phyloP scores from a whole-genome alignment of 768 basidiomycete species.

The Russula griseocarnosa region DNA sequence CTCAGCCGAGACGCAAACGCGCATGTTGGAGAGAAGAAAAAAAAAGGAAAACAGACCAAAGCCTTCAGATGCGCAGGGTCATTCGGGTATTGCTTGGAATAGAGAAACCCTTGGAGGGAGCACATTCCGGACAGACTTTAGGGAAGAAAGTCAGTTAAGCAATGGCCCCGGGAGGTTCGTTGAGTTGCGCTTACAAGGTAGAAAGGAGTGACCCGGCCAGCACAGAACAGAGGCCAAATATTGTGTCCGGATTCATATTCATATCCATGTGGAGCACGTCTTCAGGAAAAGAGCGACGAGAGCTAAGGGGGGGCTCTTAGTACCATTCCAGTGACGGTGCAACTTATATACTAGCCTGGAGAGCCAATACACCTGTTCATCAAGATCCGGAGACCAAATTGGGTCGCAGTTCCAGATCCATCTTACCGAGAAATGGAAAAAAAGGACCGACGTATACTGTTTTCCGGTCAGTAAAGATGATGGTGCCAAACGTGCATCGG shows the following conservation, averaged over 20 bases:
- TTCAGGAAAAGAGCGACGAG: neutral
- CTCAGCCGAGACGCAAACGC: neutral
- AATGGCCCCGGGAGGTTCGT: neutral
- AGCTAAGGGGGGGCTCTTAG: neutral
- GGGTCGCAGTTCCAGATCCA: neutral
- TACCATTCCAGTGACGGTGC: neutral
- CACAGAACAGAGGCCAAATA: constrained; percentile 10
- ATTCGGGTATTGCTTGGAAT: constrained; percentile 8
- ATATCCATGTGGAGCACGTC: neutral
- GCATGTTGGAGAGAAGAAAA: neutral
- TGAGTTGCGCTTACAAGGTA: constrained; percentile 7
- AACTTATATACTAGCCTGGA: neutral
- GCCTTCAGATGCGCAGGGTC: constrained; percentile 17
- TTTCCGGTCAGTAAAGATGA: neutral
- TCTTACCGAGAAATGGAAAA: neutral
- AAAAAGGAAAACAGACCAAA: constrained; percentile 6
- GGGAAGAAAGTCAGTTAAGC: neutral
- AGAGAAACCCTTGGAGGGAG: constrained; percentile 16
- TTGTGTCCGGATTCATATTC: constrained; percentile 16
- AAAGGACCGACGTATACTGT: neutral
- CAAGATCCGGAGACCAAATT: neutral
- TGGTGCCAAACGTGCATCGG: too few relatives aligned
- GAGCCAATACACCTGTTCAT: neutral
- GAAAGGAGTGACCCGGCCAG: constrained; percentile 15
- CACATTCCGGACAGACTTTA: constrained; percentile 15